Evolutionary conservation across 1,284 basidiomycete species (phyloP), one percentile per base, ranked within the genome.

Genomic region (Ustilago lituana): DNA sequence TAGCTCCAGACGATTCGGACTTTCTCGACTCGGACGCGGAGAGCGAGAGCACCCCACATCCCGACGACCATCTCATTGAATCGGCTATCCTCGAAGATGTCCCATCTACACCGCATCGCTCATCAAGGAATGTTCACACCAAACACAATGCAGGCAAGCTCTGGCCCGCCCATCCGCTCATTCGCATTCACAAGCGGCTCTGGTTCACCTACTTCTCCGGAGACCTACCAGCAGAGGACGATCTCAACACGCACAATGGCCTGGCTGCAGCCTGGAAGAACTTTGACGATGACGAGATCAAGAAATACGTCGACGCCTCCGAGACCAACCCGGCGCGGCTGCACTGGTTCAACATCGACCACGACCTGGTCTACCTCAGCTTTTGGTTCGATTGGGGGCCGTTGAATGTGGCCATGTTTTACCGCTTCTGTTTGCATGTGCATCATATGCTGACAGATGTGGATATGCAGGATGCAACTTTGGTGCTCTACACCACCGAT

Each of bases 401-500:
- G 15, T 66, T 83, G 45, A 82, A 82, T 48, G 68, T 79, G 17
- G 79, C 72, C 41, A 78, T 81, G 79, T 79, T 82, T 31, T 82
- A 79, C 46, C 91, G 93, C 77, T 93, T 95, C 37, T 98, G 94
- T 85, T 89, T 96, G 41, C 87, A 91, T 71, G 90, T 97, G 45
- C 71, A 76, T 50, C 73, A 77, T 37, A 66, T 78, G 62, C 58
- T 78, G 19, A 68, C 70, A 23, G 68, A 77, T 53, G 50, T 63
- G 40, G 29, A 44, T 19, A 27, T 51, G 83, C 81, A 80, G 90
- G 90, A 91, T 32, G 52, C 54, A 77, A 86, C 90, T 32, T 86
- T 99, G 17, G 91, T 97, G 19, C 85, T 99, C 17, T 98, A 96
- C 83, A 91, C 94, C 11, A 90, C 91, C 14, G 87, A 88, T 74